These are phyloP conservation scores for Lactarius psammicola DNA, from an alignment of 768 basidiomycete genomes.

Conservation along the genomic window DNA sequence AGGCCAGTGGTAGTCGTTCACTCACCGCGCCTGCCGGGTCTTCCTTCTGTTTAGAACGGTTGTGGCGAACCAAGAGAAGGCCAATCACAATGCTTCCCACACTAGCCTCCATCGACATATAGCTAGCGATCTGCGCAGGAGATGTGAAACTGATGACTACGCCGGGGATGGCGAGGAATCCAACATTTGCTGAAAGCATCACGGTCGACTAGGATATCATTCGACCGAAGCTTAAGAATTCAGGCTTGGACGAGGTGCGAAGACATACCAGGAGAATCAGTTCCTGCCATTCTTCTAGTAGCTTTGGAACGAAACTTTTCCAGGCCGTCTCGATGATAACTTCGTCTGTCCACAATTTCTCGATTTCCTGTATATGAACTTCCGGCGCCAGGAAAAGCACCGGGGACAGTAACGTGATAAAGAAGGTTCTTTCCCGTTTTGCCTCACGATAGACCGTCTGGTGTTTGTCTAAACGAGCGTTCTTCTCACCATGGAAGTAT, in stretches of 20 bases:
- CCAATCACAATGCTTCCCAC: constrained; percentile 48
- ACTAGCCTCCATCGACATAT: constrained; percentile 46
- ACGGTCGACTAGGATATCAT: constrained; percentile 33
- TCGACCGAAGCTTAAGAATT: not conserved
- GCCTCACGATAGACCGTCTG: not conserved
- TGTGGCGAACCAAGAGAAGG: constrained; percentile 45
- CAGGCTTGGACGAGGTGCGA: not conserved
- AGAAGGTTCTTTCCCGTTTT: not conserved
- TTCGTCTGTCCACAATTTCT: not conserved
- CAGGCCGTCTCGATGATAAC: not conserved
- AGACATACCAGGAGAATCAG: constrained; percentile 1
- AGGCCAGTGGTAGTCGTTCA: not conserved
- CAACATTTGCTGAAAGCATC: constrained; percentile 36
- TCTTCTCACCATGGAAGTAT: constrained; percentile 1
- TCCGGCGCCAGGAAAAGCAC: not conserved
- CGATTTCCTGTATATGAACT: not conserved
- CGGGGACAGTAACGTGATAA: constrained; percentile 1
- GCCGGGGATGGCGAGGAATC: constrained; percentile 37
- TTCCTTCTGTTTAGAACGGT: constrained; percentile 38
- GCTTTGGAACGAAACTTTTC: constrained; percentile 1
- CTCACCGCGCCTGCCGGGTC: constrained; percentile 28
- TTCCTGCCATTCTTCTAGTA: not conserved
- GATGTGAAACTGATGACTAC: constrained; percentile 17
- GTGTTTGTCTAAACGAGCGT: not conserved
- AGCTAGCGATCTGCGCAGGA: constrained; percentile 41